Evolutionary conservation across 345 rosid species (phyloP).

Genomic region (Eucalyptus virginea): DNA sequence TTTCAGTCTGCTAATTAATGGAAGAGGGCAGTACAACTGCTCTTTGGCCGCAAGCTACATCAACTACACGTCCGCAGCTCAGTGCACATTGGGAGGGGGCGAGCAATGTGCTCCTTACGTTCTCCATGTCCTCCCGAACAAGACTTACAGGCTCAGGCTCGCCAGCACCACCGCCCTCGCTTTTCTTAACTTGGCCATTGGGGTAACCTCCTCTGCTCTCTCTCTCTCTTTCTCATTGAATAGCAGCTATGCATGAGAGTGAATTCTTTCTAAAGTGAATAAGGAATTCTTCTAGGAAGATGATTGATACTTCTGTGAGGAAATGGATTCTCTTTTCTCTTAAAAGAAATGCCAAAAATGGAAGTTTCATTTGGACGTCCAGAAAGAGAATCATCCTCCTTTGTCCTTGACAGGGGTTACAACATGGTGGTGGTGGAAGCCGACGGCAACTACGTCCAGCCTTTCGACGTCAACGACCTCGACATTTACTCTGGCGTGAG

Average conservation of each 20-base stretch:
- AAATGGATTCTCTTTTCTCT: neutral
- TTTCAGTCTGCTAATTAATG: conserved; percentile 50
- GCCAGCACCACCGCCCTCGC: conserved; percentile 70
- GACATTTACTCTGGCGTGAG: conserved; percentile 79
- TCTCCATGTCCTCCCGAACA: conserved; percentile 48
- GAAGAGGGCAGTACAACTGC: conserved; percentile 83
- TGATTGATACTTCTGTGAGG: neutral
- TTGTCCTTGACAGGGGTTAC: conserved; percentile 30
- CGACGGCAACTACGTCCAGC: conserved; percentile 64
- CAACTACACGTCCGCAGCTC: conserved; percentile 1
- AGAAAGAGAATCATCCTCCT: too few relatives aligned
- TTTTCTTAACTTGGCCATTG: conserved; percentile 64
- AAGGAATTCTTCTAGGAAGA: neutral
- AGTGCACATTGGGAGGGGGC: conserved; percentile 37
- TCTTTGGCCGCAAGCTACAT: conserved; percentile 49
- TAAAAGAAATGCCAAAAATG: neutral
- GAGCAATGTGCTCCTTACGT: conserved; percentile 55
- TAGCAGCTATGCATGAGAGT: too few relatives aligned
- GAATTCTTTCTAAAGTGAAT: neutral
- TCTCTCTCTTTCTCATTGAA: neutral
- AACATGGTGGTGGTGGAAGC: conserved; percentile 74
- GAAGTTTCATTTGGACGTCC: neutral
- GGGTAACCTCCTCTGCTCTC: conserved; percentile 11
- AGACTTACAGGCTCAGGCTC: conserved; percentile 61
- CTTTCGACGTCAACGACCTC: conserved; percentile 39